Evolutionary conservation across 1,139 yeast genomes (phyloP).

Genomic region (Sugiyamaella japonica): DNA sequence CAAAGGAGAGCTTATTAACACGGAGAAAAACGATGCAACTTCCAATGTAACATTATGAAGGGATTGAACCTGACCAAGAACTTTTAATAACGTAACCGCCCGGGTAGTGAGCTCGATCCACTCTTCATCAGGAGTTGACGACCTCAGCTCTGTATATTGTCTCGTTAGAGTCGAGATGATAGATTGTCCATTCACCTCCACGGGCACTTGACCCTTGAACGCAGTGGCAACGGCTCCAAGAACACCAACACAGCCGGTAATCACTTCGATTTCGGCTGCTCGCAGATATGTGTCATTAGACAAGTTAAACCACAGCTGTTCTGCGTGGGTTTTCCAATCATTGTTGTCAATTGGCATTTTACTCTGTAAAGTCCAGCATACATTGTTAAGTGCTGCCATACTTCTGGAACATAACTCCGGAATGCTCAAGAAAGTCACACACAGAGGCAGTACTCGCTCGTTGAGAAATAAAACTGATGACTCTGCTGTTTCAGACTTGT

Average conservation of each 20-base stretch:
- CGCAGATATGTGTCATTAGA: conserved; percentile 24
- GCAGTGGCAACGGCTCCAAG: conserved; percentile 62
- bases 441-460: conserved; percentile 26
- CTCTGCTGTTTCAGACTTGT: conserved; percentile 8
- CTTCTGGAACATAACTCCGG: conserved; percentile 48
- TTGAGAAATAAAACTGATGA: conserved; percentile 23
- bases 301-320: conserved; percentile 35
- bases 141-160: conserved; percentile 20
- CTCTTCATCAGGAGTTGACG: conserved; percentile 27
- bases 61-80: conserved; percentile 49
- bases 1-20: conserved; percentile 20
- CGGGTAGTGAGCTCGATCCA: conserved; percentile 32
- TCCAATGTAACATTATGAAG: conserved; percentile 47
- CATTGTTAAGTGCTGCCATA: conserved; percentile 67
- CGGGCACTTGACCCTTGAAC: conserved; percentile 42
- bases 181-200: conserved; percentile 25
- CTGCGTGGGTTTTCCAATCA: conserved; percentile 35
- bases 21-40: conserved; percentile 30
- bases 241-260: conserved; percentile 54
- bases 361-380: conserved; percentile 40
- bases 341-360: conserved; percentile 24
- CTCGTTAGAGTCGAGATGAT: conserved; percentile 25
- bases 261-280: conserved; percentile 43
- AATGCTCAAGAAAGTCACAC: conserved; percentile 24
- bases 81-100: conserved; percentile 53